These are phyloP conservation scores for Mortierella sp. DNA, from an alignment of 371 early-diverging fungal genomes.

Conservation along the genomic window DNA sequence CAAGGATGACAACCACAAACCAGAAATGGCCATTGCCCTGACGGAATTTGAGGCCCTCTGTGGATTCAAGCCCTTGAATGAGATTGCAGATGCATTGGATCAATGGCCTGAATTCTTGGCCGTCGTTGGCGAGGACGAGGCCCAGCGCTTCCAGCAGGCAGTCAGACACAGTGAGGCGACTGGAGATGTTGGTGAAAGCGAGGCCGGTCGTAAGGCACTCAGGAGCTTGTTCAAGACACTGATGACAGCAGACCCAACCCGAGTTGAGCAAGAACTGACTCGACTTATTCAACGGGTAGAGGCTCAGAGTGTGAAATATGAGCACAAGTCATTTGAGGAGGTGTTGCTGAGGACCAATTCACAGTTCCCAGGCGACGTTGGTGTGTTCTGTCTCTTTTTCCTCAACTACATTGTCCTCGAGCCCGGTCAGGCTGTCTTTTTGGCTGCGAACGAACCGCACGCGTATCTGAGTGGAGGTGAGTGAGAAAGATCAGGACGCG, in stretches of 20 bases:
- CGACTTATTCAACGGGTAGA: conserved; percentile 63
- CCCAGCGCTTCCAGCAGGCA: conserved; percentile 28
- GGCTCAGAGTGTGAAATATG: neutral
- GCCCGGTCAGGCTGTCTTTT: conserved; percentile 93
- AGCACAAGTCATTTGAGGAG: conserved; percentile 57
- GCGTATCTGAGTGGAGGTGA: conserved; percentile 94
- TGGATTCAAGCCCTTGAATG: conserved; percentile 91
- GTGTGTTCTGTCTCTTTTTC: conserved; percentile 87
- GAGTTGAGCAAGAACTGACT: conserved; percentile 62
- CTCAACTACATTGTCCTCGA: conserved; percentile 85
- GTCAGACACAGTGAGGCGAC: conserved; percentile 20
- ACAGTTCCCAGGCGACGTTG: conserved; percentile 95
- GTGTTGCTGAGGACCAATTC: conserved; percentile 77
- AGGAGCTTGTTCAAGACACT: conserved; percentile 74
- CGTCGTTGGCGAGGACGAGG: conserved; percentile 64
- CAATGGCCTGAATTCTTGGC: conserved; percentile 81
- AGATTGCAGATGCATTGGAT: conserved; percentile 74
- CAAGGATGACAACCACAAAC: conserved; percentile 95
- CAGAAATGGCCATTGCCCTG: conserved; percentile 97
- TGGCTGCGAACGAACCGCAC: conserved; percentile 97
- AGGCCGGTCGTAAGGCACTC: conserved; percentile 67
- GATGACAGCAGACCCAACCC: conserved; percentile 68
- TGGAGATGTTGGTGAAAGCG: conserved; percentile 34
- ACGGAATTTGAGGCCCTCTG: conserved; percentile 96
- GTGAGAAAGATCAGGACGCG: conserved; percentile 6